Base-by-base conservation (phyloP, 1,139 yeast genomes). In the Kodamaea alishanica region DNA sequence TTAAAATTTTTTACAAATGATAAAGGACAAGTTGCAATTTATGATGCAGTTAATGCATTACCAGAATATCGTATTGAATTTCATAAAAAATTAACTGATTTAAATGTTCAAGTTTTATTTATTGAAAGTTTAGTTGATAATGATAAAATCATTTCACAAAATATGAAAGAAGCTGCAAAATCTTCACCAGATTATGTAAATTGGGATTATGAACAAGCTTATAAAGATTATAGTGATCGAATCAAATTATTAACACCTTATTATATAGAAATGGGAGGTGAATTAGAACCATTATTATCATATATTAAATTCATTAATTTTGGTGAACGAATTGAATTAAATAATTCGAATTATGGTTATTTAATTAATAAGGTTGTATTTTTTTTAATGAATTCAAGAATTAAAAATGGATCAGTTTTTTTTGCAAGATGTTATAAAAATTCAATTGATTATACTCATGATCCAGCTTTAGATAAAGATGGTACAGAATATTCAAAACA, bases 21-120 rank as follows among this genome's bases (percentile, higher is more conserved):
- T 46, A 76, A 74, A 54, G 97, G 96, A 8, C 98, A 92, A 63
- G 87, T 94, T 24, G 98, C 96, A 10, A 86, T 94, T 28, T 92
- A 88, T 59, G 99, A 92, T 61, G 98, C 97, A 0, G 87, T 92
- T 42, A 92, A 94, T 61, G 95, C 95, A 2, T 67, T 84, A 34
- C 79, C 84, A 11, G 73, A 74, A 40, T 84, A 83, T 49, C 73
- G 98, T 49, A 55, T 73, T 11, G 75, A 73, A 25, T 63, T 92
- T 39, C 75, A 75, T 35, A 68, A 70, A 30, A 65, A 64, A 41
- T 81, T 90, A 52, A 64, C 69, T 8, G 66, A 68, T 30, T 68
- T 75, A 43, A 78, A 79, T 48, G 81, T 90, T 42, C 90, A 84
- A 56, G 84, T 85, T 20, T 63, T 92, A 39, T 92, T 90, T 58